Evolutionary conservation across 192 early-diverging fungal species (phyloP), one percentile per base, ranked within the genome.

Genomic region (Ambispora gerdemannii): DNA sequence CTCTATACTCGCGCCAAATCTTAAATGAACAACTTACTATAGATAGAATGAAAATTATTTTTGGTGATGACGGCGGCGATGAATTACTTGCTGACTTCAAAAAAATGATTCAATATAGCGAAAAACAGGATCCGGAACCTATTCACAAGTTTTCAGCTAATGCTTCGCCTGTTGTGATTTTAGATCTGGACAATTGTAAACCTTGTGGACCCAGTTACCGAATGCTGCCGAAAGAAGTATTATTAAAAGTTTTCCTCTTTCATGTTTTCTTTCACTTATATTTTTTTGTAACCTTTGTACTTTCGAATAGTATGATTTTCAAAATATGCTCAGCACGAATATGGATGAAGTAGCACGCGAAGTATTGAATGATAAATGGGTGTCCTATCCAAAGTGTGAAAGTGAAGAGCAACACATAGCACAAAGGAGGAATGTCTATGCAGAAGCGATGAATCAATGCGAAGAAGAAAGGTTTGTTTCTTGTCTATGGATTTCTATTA

Each of bases 61-160:
- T 98, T 62, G 86, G 84, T 7, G 87, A 87, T 36, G 85, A 90
- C 35, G n/a, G n/a, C n/a, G n/a, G n/a, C n/a, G 86, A 86, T 63
- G 95, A 96, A 38, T 82, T 99, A 36, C 92, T 96, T 84, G 87
- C 90, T 24, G 96, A 93, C 93, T 97, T 99, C 76, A 97, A 98
- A 80, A 81, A 78, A 31, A 90, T 91, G 65, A 82, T 94, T 6
- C 90, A 88, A 50, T 93, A 90, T 76, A n/a, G n/a, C n/a, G 87
- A 94, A 52, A 89, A 91, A 33, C 89, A 89, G 51, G 87, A 89
- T 50, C 81, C 87, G 61, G 52, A 75, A 22, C 72, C 83, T 74
- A 87, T 84, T 63, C 92, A 92, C 36, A n/a, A n/a, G n/a, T n/a
- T n/a, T n/a, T n/a, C n/a, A n/a, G n/a, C n/a, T n/a, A n/a, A n/a